A percentile compares a stretch with the other conserved stretches of the same genome.
These are phyloP conservation scores for Lepraria neglecta DNA, from an alignment of 495 filamentous ascomycete species.

Conservation along the genomic window DNA sequence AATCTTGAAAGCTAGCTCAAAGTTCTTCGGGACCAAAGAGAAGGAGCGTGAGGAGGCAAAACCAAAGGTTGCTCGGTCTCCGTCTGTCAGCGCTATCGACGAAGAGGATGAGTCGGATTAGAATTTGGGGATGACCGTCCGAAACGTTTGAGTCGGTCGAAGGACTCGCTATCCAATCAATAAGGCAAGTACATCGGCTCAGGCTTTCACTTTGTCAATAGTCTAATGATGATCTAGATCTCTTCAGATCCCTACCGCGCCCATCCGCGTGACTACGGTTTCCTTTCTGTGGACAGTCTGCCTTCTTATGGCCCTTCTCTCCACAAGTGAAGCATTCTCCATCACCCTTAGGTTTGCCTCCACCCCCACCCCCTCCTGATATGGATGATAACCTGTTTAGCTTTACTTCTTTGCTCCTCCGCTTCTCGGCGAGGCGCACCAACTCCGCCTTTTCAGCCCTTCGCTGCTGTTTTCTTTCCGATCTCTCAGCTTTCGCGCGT, in stretches of 20 bases:
- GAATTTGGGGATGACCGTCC: not conserved
- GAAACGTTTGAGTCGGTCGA: conserved; percentile 1
- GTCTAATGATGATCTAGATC: conserved; percentile 14
- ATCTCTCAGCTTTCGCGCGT: conserved; percentile 10
- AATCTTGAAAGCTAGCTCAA: conserved; percentile 12
- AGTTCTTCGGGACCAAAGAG: not conserved
- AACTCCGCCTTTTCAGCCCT: conserved; percentile 22
- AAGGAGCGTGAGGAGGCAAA: not conserved
- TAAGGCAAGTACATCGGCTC: not conserved
- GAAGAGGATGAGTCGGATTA: not conserved
- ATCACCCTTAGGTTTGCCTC: conserved; percentile 15
- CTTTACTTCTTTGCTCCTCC: conserved; percentile 22
- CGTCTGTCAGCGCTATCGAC: conserved; percentile 3
- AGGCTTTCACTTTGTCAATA: conserved; percentile 1
- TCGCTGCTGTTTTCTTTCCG: conserved; percentile 19
- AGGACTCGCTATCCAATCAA: not conserved
- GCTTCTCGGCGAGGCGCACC: conserved; percentile 19
- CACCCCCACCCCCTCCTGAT: conserved; percentile 15
- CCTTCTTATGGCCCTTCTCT: conserved; percentile 22
- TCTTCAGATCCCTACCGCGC: not conserved
- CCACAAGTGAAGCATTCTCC: conserved; percentile 25
- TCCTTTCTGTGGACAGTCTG: conserved; percentile 21
- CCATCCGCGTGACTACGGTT: conserved; percentile 1
- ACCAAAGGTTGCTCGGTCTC: not conserved
- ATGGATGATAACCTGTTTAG: conserved; percentile 25